Base-by-base conservation (phyloP, 2,329 filamentous ascomycete species). In the Calycina marina region DNA sequence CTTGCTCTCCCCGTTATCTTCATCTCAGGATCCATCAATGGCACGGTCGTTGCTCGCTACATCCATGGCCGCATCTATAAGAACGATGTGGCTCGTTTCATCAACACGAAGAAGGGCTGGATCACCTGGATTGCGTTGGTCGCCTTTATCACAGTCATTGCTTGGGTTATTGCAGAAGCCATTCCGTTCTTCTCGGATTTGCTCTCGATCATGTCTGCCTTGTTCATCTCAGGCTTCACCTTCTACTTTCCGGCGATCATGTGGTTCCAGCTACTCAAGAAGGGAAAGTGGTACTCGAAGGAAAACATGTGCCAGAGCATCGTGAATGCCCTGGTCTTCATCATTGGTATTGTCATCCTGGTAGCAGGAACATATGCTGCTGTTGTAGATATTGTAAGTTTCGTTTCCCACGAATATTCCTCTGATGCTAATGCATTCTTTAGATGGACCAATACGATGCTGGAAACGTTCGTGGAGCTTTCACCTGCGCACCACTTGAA, bases 161-260 rank as follows among this genome's bases (percentile, higher is more conserved):
- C 72, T 3, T 77, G 72, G 62, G 53, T 81, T 38, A 72, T 83
- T 35, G 73, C 77, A 8, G 66, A 76, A 48, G 69, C 71, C 0
- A 73, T 82, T 6, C 77, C 77, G 1, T 67, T 71, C 17, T 83
- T 82, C 56, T 71, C 70, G 49, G 62, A 69, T 24, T 56, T 83
- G 6, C 57, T 82, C 3, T 69, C 68, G 4, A 54, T 82, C 20
- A 69, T 81, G 44, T 63, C 60, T 67, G 13, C 71, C 64, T 33
- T 39, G 5, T 39, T 39, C 9, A 34, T 34, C 2, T 30, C 25
- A 20, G 80, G 76, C 75, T 81, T 81, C 51, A 74, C 69, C 32
- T 64, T 3, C 26, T 43, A 11, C 42, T 40, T 31, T 32, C 41
- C 4, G 32, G 30, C 12, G 38, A 37, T 10, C 32, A 32, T 31